Conservation (phyloP, 129 eudicot genomes). For the Tagetes erecta region DNA sequence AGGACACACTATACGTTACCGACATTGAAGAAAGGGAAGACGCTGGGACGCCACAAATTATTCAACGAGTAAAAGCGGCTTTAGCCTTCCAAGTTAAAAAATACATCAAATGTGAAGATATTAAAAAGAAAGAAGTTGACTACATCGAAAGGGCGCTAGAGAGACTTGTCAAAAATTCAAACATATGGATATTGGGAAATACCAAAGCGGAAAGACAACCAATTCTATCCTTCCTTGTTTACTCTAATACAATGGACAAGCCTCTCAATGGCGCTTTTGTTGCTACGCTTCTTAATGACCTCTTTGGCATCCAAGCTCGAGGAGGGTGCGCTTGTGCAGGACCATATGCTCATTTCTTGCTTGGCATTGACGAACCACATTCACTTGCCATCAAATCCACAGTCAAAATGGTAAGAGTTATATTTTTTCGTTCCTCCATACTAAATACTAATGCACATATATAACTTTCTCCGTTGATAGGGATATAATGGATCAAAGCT, state of each 20-base stretch:
- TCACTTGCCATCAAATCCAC: conserved; percentile 62
- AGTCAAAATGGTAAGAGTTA: conserved; percentile 46
- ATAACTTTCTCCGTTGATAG: conserved; percentile 22
- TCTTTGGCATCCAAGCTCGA: conserved; percentile 91
- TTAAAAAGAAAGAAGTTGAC: conserved; percentile 40
- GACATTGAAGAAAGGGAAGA: conserved; percentile 86
- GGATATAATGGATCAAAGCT: conserved; percentile 75
- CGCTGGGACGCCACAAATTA: conserved; percentile 79
- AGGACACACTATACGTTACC: conserved; percentile 72
- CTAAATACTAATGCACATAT: not conserved
- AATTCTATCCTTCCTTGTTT: conserved; percentile 62
- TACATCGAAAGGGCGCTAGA: conserved; percentile 51
- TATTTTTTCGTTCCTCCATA: not conserved
- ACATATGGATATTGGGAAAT: conserved; percentile 59
- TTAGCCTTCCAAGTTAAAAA: conserved; percentile 76
- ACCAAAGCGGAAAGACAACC: conserved; percentile 51
- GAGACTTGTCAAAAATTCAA: conserved; percentile 44
- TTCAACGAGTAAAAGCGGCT: conserved; percentile 69
- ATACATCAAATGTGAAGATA: conserved; percentile 52
- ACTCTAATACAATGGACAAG: conserved; percentile 41
- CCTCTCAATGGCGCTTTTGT: conserved; percentile 80
- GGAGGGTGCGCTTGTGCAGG: conserved; percentile 99
- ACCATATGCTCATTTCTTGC: conserved; percentile 77
- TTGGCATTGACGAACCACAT: conserved; percentile 42
- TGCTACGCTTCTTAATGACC: conserved; percentile 79